phyloP scores from a whole-genome alignment of 257 asterid genomes.

The Lantana camara region DNA sequence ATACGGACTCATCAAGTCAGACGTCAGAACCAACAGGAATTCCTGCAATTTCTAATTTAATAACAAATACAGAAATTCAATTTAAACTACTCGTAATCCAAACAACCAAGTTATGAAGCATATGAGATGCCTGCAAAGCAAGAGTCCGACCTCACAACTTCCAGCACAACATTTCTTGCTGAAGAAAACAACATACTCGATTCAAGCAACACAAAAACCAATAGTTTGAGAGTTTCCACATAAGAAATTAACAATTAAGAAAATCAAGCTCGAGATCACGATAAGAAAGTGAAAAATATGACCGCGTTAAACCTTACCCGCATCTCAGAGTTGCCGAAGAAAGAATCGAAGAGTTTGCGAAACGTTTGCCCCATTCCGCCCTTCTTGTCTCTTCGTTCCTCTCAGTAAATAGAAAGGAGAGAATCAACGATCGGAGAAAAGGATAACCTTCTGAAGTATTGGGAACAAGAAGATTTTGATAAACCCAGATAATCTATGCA shows the following conservation, averaged over 20 bases:
- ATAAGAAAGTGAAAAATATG: neutral
- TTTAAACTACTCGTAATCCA: conserved; percentile 6
- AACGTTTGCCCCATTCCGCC: conserved; percentile 92
- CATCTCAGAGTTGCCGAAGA: conserved; percentile 98
- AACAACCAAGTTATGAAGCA: conserved; percentile 1
- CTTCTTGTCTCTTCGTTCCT: neutral
- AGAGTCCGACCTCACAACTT: conserved; percentile 10
- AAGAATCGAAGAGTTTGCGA: conserved; percentile 93
- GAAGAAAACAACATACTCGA: neutral
- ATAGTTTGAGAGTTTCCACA: neutral
- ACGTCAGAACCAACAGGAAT: conserved; percentile 21
- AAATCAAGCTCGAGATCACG: conserved; percentile 2
- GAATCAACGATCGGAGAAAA: conserved; percentile 30
- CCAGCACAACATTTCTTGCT: neutral
- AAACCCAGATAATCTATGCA: neutral
- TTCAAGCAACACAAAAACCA: conserved; percentile 6
- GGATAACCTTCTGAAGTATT: conserved; percentile 3
- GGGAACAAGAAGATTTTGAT: neutral
- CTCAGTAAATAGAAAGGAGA: conserved; percentile 10
- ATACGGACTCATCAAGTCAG: neutral
- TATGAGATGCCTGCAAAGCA: neutral
- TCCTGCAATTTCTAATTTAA: conserved; percentile 16
- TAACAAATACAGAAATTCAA: neutral
- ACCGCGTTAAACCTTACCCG: conserved; percentile 48
- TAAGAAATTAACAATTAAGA: neutral